phyloP scores from a whole-genome alignment of 176 grass and related monocot species.

The Musa troglodytarum region DNA sequence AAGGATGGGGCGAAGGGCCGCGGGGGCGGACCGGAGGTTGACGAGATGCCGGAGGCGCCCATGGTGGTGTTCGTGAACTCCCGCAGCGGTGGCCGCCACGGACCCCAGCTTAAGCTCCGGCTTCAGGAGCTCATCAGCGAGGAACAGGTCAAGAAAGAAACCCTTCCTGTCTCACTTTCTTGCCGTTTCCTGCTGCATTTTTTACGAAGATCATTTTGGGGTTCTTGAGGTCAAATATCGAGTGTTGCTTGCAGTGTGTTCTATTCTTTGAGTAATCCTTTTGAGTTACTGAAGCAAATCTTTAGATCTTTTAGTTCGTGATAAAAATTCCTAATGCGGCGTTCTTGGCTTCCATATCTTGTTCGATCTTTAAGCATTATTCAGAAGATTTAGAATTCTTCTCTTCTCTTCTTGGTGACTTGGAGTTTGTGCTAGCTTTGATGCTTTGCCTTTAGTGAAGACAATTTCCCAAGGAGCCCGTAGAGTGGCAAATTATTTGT shows the following conservation, averaged over 20 bases:
- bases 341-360: neutral
- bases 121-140: conserved; percentile 78
- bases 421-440: neutral
- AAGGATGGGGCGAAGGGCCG: neutral
- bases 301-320: neutral
- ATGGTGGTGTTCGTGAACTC: conserved; percentile 93
- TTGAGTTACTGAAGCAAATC: neutral
- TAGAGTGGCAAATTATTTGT: neutral
- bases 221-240: neutral
- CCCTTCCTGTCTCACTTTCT: neutral
- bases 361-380: neutral
- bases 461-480: neutral
- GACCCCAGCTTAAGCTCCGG: conserved; percentile 69
- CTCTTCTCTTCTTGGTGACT: neutral
- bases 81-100: conserved; percentile 66
- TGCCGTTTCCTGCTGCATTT: conserved; percentile 1
- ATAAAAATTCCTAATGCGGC: neutral
- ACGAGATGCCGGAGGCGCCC: conserved; percentile 27
- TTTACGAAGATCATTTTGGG: neutral
- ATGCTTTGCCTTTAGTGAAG: neutral
- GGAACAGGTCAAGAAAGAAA: conserved; percentile 61
- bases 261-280: neutral
- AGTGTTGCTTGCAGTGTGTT: neutral
- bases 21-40: neutral
- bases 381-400: neutral